Conservation (phyloP, 257 asterid species). For the Fraxinus anomala region DNA sequence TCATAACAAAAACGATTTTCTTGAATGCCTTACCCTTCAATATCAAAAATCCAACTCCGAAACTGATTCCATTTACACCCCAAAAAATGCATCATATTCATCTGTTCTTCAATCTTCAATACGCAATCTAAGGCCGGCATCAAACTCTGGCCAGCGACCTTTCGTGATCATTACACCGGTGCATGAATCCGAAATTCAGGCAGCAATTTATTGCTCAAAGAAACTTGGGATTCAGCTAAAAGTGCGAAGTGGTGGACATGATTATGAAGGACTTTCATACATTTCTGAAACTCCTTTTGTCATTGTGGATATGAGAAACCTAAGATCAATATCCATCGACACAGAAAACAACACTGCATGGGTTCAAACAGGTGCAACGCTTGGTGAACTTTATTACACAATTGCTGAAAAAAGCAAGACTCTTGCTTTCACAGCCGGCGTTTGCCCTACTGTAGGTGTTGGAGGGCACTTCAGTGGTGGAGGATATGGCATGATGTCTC, state of each 20-base stretch:
- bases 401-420: slow-evolving; percentile 29
- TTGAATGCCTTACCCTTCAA: slow-evolving; percentile 7
- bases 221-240: slow-evolving; percentile 21
- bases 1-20: neutral
- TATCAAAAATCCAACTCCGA: neutral
- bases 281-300: too few species aligned
- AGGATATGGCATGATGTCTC: too few species aligned
- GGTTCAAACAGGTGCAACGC: too few species aligned
- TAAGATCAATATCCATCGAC: too few species aligned
- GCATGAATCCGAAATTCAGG: slow-evolving; percentile 30
- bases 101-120: neutral
- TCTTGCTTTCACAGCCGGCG: slow-evolving; percentile 33
- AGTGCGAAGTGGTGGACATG: neutral
- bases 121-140: slow-evolving; percentile 2
- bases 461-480: too few species aligned
- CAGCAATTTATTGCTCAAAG: slow-evolving; percentile 34
- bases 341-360: too few species aligned
- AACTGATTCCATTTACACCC: neutral
- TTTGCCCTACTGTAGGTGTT: slow-evolving; percentile 19
- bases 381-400: slow-evolving; percentile 34
- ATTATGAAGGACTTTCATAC: too few species aligned
- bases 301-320: too few species aligned
- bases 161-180: slow-evolving; percentile 20
- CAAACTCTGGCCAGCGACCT: neutral
- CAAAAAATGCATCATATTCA: slow-evolving; percentile 2